Evolutionary conservation across 2,329 filamentous ascomycete species (phyloP), one percentile per base, ranked within the genome.

Genomic region (Xylaria sp.): DNA sequence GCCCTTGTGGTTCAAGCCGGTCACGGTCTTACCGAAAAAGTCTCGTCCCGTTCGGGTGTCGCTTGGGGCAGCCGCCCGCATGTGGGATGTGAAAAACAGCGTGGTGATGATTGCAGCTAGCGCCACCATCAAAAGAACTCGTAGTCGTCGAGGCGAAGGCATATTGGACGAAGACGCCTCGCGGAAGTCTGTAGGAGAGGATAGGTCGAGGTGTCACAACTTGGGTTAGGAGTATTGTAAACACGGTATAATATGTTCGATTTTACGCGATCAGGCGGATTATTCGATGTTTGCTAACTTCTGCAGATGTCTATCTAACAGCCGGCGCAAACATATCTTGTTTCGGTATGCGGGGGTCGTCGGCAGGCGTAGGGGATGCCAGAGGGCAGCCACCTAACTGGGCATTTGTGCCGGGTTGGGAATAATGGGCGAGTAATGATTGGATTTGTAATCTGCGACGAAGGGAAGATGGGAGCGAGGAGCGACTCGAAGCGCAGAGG

Each of bases 71-170:
- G 78, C 76, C 45, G 80, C 75, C 52, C 81, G 78, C 48, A 82
- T 75, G 44, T 79, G 80, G n/a, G 81, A 82, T 18, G 87, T 88
- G 69, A 91, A 87, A 76, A 93, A 91, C 63, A 95, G 77, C 50
- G 88, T 75, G 42, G 87, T 79, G 62, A 93, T 74, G 55, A 93
- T 73, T 54, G 83, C 77, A 61, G 86, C 78, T 62, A 92, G 63
- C 51, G 86, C 78, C 52, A 87, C 77, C 65, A 92, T 76, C 60
- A 84, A 76, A 51, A 91, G 75, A 63, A 88, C 76, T 68, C 87
- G 86, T 65, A 91, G 68, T 64, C 90, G 86, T 61, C 91, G 86
- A 64, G 82, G 78, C 18, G 88, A 88, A 65, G 85, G 83, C 88
- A 91, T 91, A 39, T 39, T 62, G 44, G 44, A 43, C 16, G 20